Conservation (phyloP, 2,329 filamentous ascomycete genomes). For the Microascus cirrosus region DNA sequence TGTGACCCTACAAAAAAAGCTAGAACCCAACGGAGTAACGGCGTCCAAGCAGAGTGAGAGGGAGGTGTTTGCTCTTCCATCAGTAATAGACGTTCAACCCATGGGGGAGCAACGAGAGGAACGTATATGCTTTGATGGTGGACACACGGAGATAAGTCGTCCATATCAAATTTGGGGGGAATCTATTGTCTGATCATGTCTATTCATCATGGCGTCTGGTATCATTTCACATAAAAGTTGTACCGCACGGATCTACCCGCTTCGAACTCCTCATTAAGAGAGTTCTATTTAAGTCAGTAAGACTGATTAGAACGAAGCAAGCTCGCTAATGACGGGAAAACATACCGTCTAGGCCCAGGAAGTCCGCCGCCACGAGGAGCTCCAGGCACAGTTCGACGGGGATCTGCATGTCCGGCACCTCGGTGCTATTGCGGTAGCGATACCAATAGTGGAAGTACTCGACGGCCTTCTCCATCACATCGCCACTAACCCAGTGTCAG, state of each 20-base stretch:
- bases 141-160: background rate
- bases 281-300: slow-evolving; percentile 12
- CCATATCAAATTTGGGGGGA: background rate
- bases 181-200: background rate
- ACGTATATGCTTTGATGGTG: slow-evolving; percentile 44
- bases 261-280: slow-evolving; percentile 14
- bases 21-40: slow-evolving; percentile 28
- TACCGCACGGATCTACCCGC: background rate
- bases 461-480: slow-evolving; percentile 68
- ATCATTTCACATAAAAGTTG: background rate
- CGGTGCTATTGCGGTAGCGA: slow-evolving; percentile 59
- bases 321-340: background rate
- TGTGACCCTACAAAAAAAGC: slow-evolving; percentile 36
- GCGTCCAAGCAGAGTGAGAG: slow-evolving; percentile 40
- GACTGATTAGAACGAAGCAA: slow-evolving; percentile 7
- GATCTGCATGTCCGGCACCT: slow-evolving; percentile 73
- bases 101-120: slow-evolving; percentile 34
- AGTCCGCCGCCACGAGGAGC: slow-evolving; percentile 67
- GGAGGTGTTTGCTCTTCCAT: slow-evolving; percentile 37
- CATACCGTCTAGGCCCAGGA: slow-evolving; percentile 48
- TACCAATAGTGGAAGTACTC: slow-evolving; percentile 83
- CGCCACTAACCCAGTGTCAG: slow-evolving; percentile 37
- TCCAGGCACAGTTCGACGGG: slow-evolving; percentile 70
- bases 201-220: background rate
- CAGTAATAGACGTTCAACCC: slow-evolving; percentile 42